Evolutionary conservation across 164 flowering plant species (phyloP).

Genomic region (Brasenia schreberi): DNA sequence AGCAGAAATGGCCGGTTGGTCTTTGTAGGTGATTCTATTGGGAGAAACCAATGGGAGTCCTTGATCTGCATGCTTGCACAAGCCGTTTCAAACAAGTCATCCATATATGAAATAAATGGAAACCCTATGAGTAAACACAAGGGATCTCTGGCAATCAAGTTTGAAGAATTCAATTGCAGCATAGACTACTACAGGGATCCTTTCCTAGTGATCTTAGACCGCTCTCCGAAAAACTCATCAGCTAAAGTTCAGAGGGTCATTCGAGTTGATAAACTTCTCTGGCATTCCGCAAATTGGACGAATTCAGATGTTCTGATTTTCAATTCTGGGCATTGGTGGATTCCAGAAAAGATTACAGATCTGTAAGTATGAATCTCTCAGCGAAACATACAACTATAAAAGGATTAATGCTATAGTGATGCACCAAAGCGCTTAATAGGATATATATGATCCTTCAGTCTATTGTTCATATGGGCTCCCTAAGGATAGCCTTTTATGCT

Average conservation of each 20-base stretch:
- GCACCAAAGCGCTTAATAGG: too few species aligned
- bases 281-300: constrained; percentile 44
- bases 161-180: constrained; percentile 56
- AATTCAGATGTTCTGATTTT: constrained; percentile 66
- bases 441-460: too few species aligned
- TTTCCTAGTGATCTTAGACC: constrained; percentile 37
- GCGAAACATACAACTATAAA: background rate
- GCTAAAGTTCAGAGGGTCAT: constrained; percentile 22
- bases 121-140: constrained; percentile 74
- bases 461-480: too few species aligned
- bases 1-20: constrained; percentile 54
- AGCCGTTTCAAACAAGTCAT: constrained; percentile 46
- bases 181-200: constrained; percentile 75
- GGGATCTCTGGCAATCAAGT: constrained; percentile 57
- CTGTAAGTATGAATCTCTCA: constrained; percentile 20
- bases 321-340: constrained; percentile 95
- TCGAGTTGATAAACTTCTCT: constrained; percentile 47
- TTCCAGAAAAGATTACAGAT: constrained; percentile 37
- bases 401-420: background rate
- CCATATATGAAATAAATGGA: constrained; percentile 58
- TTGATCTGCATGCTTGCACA: constrained; percentile 71
- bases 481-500: too few species aligned
- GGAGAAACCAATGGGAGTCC: constrained; percentile 97
- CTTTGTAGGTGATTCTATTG: constrained; percentile 79
- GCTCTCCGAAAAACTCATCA: constrained; percentile 39